phyloP scores from a whole-genome alignment of 345 rosid genomes.

The Populus deltoides region DNA sequence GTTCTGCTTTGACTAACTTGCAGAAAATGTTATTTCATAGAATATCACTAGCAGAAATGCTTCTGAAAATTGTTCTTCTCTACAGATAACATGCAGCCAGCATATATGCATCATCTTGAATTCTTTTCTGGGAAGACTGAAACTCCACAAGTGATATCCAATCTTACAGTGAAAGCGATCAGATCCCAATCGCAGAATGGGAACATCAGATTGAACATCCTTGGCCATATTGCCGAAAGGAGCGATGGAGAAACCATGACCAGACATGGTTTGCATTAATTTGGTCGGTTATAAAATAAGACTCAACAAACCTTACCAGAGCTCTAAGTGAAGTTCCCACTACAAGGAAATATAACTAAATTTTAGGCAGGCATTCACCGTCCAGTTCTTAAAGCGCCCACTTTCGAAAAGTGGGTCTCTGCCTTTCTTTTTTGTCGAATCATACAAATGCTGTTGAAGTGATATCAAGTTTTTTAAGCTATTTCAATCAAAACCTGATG shows the following conservation, averaged over 20 bases:
- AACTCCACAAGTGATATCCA: neutral
- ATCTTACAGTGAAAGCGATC: conserved; percentile 7
- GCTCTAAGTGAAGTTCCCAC: conserved; percentile 2
- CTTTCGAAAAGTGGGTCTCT: neutral
- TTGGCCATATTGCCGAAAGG: conserved; percentile 20
- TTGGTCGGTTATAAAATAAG: conserved; percentile 14
- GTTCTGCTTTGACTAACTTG: neutral
- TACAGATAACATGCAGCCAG: neutral
- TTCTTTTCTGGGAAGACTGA: neutral
- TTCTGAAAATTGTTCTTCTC: neutral
- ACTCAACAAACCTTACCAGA: neutral
- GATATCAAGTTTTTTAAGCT: neutral
- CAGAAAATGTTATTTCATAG: neutral
- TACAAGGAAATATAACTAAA: neutral
- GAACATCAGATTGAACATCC: conserved; percentile 3
- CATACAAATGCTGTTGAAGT: neutral
- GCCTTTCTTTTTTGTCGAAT: neutral
- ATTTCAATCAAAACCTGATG: neutral
- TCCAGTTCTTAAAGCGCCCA: neutral
- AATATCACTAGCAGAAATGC: neutral
- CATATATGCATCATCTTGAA: neutral
- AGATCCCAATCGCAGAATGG: neutral
- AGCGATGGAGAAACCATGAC: neutral
- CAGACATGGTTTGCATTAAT: neutral
- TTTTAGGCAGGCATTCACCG: neutral